Evolutionary conservation across 352 stramenopile genomes (phyloP), one percentile per base, ranked within the genome.

Genomic region (Pythium guiyangense): DNA sequence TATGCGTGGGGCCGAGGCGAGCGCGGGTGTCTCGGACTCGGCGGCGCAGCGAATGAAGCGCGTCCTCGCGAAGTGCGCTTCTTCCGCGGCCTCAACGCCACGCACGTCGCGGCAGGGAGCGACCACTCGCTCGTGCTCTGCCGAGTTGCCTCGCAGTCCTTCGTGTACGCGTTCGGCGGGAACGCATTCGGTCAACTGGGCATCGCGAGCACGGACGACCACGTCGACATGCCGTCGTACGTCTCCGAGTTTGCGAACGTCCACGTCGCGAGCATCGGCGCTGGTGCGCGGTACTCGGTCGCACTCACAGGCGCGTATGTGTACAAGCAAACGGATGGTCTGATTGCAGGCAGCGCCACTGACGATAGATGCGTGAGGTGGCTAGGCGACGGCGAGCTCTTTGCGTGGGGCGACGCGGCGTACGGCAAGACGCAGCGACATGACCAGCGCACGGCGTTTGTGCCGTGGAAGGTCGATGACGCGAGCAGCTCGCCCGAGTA

Each of bases 61-160:
- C 22, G 22, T 22, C 22, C 22, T 22, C 22, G 22, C 22, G 22
- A 22, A 22, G 22, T 22, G 22, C 22, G 22, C 22, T 22, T 22
- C 22, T 22, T 22, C 22, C 22, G 22, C 22, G 22, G 22, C 22
- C 22, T 22, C 22, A 22, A 74, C 4, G 57, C 80, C 0, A 58
- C 35, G 4, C 70, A 67, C n/a, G 68, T 22, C 22, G 22, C 22
- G 22, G 22, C 22, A 22, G 22, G 22, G 22, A 22, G 22, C 2
- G 79, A 90, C 53, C 84, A 91, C 55, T 88, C 80, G 20, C 59
- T 91, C 1, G 77, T 91, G 31, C 34, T 88, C 12, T 91, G 80
- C 31, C 9, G 60, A 4, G 63, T 71, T 12, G 72, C 73, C 0
- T 59, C 68, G 0, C 57, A 56, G 12, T 79, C 71, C 4, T 86